phyloP scores from a whole-genome alignment of 106 monocot genomes.

The Gastrodia elata region DNA sequence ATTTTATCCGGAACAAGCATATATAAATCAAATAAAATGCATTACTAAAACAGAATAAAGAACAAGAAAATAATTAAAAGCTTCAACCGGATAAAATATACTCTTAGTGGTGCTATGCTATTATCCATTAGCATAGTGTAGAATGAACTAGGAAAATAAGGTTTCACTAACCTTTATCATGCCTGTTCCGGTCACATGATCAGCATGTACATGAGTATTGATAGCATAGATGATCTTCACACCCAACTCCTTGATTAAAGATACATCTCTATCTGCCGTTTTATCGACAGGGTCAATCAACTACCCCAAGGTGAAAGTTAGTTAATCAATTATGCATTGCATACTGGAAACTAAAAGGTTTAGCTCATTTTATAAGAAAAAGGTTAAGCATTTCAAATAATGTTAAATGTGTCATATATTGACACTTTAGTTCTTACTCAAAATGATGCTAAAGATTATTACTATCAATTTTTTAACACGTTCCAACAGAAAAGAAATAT shows the following conservation, averaged over 20 bases:
- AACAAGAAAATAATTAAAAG: not conserved
- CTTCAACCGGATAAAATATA: not conserved
- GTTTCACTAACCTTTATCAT: constrained; percentile 54
- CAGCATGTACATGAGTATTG: constrained; percentile 95
- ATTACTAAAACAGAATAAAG: not conserved
- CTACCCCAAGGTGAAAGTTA: constrained; percentile 19
- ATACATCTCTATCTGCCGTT: constrained; percentile 79
- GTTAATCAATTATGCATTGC: not conserved
- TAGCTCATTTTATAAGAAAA: not conserved
- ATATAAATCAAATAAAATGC: constrained; percentile 3
- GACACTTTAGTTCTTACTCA: too few relatives aligned
- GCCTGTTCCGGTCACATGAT: constrained; percentile 94
- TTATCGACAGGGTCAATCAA: constrained; percentile 86
- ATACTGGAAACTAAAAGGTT: not conserved
- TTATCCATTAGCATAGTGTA: not conserved
- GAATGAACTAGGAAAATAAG: constrained; percentile 1
- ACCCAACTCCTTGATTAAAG: constrained; percentile 66
- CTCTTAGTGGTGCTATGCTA: not conserved
- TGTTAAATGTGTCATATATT: too few relatives aligned
- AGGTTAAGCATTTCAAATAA: too few relatives aligned
- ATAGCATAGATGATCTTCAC: constrained; percentile 91
- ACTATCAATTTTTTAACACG: too few relatives aligned
- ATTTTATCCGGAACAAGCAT: not conserved
- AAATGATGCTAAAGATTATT: too few relatives aligned
- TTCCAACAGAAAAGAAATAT: too few relatives aligned